Evolutionary conservation across 176 grass and related monocot genomes (phyloP).

Genomic region (Avena sativa): DNA sequence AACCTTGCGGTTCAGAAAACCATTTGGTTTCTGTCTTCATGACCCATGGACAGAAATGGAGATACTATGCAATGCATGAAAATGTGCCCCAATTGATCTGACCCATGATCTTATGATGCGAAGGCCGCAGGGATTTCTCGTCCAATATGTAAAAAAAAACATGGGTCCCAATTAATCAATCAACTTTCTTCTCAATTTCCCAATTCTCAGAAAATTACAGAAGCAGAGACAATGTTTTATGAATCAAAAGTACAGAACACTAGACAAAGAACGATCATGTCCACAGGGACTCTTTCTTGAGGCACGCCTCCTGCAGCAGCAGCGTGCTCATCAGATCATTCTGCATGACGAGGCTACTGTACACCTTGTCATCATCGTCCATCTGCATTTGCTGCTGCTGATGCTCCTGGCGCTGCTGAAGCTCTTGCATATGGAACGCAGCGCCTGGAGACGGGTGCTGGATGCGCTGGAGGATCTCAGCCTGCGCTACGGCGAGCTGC

Average conservation of each 20-base stretch:
- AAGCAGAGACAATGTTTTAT: background rate
- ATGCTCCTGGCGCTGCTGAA: background rate
- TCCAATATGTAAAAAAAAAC: background rate
- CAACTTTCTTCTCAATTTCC: slow-evolving; percentile 26
- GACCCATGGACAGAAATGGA: background rate
- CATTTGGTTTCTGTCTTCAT: background rate
- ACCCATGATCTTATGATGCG: background rate
- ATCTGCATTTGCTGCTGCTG: slow-evolving; percentile 24
- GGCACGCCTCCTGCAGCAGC: slow-evolving; percentile 57
- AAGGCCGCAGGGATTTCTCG: background rate
- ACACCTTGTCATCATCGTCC: background rate
- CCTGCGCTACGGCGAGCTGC: slow-evolving; percentile 72
- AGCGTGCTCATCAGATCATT: slow-evolving; percentile 16
- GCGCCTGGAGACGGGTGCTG: slow-evolving; percentile 40
- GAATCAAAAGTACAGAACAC: background rate
- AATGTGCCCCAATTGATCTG: background rate
- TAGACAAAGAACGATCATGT: slow-evolving; percentile 32
- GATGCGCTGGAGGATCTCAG: slow-evolving; percentile 56
- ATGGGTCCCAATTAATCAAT: background rate
- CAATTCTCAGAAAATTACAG: slow-evolving; percentile 33
- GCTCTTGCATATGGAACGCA: slow-evolving; percentile 10
- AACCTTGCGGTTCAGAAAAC: background rate
- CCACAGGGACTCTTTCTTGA: slow-evolving; percentile 76
- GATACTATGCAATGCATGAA: background rate
- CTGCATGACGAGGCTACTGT: background rate